Evolutionary conservation across 1,284 basidiomycete genomes (phyloP).

Genomic region (Cutaneotrichosporon mucoides): DNA sequence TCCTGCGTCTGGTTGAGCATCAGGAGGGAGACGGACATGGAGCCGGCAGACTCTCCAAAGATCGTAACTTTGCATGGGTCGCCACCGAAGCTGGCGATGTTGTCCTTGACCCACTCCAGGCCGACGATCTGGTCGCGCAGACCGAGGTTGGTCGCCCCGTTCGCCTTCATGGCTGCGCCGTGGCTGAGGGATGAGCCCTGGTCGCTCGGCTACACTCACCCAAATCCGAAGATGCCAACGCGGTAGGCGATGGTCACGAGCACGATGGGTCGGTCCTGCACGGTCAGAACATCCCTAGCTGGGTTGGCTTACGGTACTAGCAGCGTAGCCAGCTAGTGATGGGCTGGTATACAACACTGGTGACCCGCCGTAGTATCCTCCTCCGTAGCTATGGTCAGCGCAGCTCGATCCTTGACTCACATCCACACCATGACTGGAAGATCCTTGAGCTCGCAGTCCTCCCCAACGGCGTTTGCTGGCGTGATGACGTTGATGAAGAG

Average conservation of each 20-base stretch:
- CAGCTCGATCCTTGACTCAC: slow-evolving; percentile 13
- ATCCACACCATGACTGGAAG: slow-evolving; percentile 45
- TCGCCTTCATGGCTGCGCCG: slow-evolving; percentile 37
- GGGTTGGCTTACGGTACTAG: not conserved
- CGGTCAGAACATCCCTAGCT: not conserved
- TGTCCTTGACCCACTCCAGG: slow-evolving; percentile 53
- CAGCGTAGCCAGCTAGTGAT: slow-evolving; percentile 13
- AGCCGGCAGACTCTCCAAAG: slow-evolving; percentile 48
- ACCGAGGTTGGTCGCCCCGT: slow-evolving; percentile 45
- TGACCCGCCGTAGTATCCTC: slow-evolving; percentile 30
- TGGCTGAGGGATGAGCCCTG: slow-evolving; percentile 6
- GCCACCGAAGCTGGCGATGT: slow-evolving; percentile 53
- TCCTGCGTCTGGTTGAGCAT: slow-evolving; percentile 31
- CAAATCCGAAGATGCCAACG: slow-evolving; percentile 52
- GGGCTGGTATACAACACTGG: slow-evolving; percentile 23
- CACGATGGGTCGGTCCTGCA: slow-evolving; percentile 38
- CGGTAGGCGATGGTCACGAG: slow-evolving; percentile 52
- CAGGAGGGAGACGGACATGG: slow-evolving; percentile 38
- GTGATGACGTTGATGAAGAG: slow-evolving; percentile 48
- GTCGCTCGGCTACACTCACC: not conserved
- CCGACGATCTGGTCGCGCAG: slow-evolving; percentile 51
- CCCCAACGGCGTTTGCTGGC: slow-evolving; percentile 9
- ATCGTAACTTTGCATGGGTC: slow-evolving; percentile 48
- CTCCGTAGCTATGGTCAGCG: slow-evolving; percentile 32
- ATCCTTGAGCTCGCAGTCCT: not conserved